Percentiles rank a stretch among this genome's conserved stretches.
phyloP scores from a whole-genome alignment of 2,329 filamentous ascomycete genomes.

The Harringtonia aguacate region DNA sequence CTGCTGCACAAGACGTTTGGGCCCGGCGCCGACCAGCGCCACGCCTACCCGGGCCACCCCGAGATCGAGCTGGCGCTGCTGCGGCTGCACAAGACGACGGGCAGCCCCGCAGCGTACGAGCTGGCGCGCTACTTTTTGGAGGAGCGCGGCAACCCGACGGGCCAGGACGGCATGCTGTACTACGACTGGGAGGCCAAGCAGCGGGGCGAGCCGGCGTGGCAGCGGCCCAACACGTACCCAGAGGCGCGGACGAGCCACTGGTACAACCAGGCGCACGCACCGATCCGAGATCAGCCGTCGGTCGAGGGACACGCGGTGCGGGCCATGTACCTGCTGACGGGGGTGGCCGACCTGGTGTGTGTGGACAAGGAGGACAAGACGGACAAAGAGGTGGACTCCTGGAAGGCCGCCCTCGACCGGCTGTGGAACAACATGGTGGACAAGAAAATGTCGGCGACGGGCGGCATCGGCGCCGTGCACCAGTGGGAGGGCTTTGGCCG shows the following conservation, averaged over 20 bases:
- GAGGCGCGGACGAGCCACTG: constrained; percentile 25
- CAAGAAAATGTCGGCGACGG: constrained; percentile 52
- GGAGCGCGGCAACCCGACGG: constrained; percentile 43
- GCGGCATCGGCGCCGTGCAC: constrained; percentile 45
- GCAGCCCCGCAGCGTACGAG: constrained; percentile 24
- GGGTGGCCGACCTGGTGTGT: constrained; percentile 42
- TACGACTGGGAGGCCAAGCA: constrained; percentile 40
- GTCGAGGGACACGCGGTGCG: constrained; percentile 51
- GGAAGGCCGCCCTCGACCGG: constrained; percentile 28
- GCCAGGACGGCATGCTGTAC: constrained; percentile 37
- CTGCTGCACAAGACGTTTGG: constrained; percentile 42
- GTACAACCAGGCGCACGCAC: constrained; percentile 47
- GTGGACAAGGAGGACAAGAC: constrained; percentile 19
- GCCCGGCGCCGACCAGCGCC: constrained; percentile 32
- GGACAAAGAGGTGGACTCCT: constrained; percentile 15
- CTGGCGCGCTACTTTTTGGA: constrained; percentile 46
- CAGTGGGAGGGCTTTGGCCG: constrained; percentile 52
- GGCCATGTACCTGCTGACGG: constrained; percentile 49
- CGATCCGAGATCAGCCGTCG: constrained; percentile 39
- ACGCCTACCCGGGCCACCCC: constrained; percentile 51
- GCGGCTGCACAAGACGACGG: constrained; percentile 24
- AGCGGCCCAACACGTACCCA: constrained; percentile 35
- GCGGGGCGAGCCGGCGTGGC: constrained; percentile 37
- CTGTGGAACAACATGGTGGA: constrained; percentile 52
- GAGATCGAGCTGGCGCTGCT: constrained; percentile 37